Percentiles rank a stretch among this genome's conserved stretches.
Evolutionary conservation across 2,329 filamentous ascomycete species (phyloP).

Genomic region (Didymella pinodella): DNA sequence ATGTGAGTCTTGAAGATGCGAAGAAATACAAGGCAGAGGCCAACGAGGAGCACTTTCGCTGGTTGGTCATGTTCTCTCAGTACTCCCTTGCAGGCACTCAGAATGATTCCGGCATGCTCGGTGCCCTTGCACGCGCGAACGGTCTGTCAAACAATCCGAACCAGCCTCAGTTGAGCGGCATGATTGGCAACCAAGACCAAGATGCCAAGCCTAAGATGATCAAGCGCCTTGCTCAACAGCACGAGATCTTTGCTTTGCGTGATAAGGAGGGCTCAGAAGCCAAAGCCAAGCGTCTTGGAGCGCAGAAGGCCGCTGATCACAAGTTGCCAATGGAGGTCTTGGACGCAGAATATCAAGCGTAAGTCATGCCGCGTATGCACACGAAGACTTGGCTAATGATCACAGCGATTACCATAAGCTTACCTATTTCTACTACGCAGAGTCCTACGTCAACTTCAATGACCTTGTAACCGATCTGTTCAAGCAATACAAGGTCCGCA

Average conservation of each 20-base stretch:
- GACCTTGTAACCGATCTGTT: constrained; percentile 95
- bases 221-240: constrained; percentile 88
- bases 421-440: constrained; percentile 98
- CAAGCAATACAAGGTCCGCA: constrained; percentile 99
- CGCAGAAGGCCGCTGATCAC: constrained; percentile 95
- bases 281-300: constrained; percentile 94
- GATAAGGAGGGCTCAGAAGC: constrained; percentile 98
- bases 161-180: constrained; percentile 65
- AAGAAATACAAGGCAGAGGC: constrained; percentile 91
- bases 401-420: constrained; percentile 96
- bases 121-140: constrained; percentile 46
- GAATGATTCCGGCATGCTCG: constrained; percentile 61
- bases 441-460: constrained; percentile 99
- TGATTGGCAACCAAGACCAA: constrained; percentile 43
- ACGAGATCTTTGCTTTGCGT: constrained; percentile 86
- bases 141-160: constrained; percentile 41
- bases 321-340: constrained; percentile 97
- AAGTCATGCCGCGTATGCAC: constrained; percentile 56
- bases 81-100: constrained; percentile 46
- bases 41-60: constrained; percentile 94
- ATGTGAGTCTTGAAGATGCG: constrained; percentile 86
- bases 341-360: constrained; percentile 98
- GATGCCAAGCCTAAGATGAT: constrained; percentile 97
- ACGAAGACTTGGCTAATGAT: constrained; percentile 13
- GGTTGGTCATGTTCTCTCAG: constrained; percentile 98